Evolutionary conservation across 73 alveolate species (phyloP).

Genomic region (Halteria grandinella): DNA sequence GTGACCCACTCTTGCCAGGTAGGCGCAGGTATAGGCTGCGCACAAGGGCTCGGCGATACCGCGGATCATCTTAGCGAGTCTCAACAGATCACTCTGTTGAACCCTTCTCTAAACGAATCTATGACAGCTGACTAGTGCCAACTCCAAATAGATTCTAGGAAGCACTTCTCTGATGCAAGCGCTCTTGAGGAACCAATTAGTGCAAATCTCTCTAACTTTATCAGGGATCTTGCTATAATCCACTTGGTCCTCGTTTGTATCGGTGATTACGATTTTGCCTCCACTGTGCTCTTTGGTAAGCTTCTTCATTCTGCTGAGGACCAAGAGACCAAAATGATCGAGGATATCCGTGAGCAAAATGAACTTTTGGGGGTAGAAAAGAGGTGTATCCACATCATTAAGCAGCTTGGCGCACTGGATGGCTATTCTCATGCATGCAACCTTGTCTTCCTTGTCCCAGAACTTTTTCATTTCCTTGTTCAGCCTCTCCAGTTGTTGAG

Average conservation of each 20-base stretch:
- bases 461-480: slow-evolving; percentile 67
- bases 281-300: slow-evolving; percentile 77
- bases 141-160: slow-evolving; percentile 95
- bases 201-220: slow-evolving; percentile 88
- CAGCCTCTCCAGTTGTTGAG: slow-evolving; percentile 55
- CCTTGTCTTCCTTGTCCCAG: slow-evolving; percentile 80
- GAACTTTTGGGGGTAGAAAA: slow-evolving; percentile 93
- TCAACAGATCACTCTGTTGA: slow-evolving; percentile 70
- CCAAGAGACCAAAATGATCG: slow-evolving; percentile 91
- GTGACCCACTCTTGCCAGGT: slow-evolving; percentile 85
- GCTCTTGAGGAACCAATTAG: slow-evolving; percentile 94
- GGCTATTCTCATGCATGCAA: slow-evolving; percentile 87
- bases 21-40: slow-evolving; percentile 90
- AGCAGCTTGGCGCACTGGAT: slow-evolving; percentile 93
- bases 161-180: slow-evolving; percentile 96
- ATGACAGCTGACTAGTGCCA: slow-evolving; percentile 88
- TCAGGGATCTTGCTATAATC: slow-evolving; percentile 89
- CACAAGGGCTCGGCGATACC: slow-evolving; percentile 94
- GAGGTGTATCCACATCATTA: slow-evolving; percentile 95
- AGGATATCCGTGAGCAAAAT: slow-evolving; percentile 92
- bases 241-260: slow-evolving; percentile 69
- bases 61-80: slow-evolving; percentile 86
- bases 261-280: slow-evolving; percentile 68
- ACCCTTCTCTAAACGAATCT: slow-evolving; percentile 79
- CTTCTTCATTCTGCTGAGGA: slow-evolving; percentile 90